phyloP scores from a whole-genome alignment of 352 stramenopile genomes.

The Globisporangium camurandrum region DNA sequence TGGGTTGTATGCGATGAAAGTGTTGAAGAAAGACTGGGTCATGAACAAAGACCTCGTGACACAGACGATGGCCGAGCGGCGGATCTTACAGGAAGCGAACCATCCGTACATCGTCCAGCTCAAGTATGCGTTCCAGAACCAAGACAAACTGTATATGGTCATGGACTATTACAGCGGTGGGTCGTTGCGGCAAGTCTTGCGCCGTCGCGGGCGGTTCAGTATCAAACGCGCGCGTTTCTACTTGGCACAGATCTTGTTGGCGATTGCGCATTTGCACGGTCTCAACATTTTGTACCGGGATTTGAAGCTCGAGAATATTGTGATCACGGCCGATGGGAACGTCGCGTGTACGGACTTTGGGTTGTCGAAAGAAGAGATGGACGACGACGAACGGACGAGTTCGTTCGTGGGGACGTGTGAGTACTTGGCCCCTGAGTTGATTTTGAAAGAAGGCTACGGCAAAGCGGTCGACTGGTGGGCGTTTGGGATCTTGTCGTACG shows the following conservation, averaged over 20 bases:
- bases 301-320: conserved; percentile 72
- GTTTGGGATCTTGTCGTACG: conserved; percentile 65
- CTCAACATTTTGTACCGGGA: conserved; percentile 70
- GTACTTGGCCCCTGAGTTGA: conserved; percentile 65
- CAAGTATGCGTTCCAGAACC: conserved; percentile 71
- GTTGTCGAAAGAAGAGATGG: conserved; percentile 68
- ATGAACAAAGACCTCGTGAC: conserved; percentile 77
- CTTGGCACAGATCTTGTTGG: conserved; percentile 55
- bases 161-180: conserved; percentile 78
- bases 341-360: conserved; percentile 69
- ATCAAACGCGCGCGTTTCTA: conserved; percentile 69
- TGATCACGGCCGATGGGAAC: conserved; percentile 62
- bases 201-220: conserved; percentile 54
- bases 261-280: conserved; percentile 51
- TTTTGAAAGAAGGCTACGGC: conserved; percentile 63
- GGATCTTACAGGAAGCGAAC: conserved; percentile 65
- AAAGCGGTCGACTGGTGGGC: conserved; percentile 73
- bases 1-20: conserved; percentile 69
- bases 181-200: conserved; percentile 56
- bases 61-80: conserved; percentile 70
- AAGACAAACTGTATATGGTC: conserved; percentile 79
- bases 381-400: conserved; percentile 55
- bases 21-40: conserved; percentile 76
- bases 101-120: conserved; percentile 76
- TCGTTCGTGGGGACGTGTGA: conserved; percentile 72